Conservation (phyloP, 768 basidiomycete genomes). For the Gyrodon lividus region DNA sequence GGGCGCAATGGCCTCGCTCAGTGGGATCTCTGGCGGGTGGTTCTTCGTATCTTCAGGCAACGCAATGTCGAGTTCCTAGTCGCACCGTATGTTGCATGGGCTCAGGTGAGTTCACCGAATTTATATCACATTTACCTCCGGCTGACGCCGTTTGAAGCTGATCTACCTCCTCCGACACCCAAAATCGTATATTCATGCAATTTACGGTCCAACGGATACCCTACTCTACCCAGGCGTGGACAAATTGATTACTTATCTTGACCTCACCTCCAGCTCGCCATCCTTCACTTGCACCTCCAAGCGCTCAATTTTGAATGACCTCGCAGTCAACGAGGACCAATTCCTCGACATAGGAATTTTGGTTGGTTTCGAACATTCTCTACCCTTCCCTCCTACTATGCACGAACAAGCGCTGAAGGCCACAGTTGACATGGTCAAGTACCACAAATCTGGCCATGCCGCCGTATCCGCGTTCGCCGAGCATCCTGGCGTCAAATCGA, state of each 20-base stretch:
- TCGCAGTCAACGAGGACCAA: constrained; percentile 78
- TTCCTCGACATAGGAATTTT: constrained; percentile 94
- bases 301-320: constrained; percentile 61
- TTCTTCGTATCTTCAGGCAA: constrained; percentile 90
- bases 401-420: constrained; percentile 82
- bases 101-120: constrained; percentile 67
- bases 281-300: constrained; percentile 88
- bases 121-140: background rate
- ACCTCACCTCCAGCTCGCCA: constrained; percentile 65
- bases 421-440: constrained; percentile 88
- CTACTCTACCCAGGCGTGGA: constrained; percentile 87
- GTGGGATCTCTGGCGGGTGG: constrained; percentile 94
- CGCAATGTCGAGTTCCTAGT: constrained; percentile 94
- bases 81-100: constrained; percentile 93
- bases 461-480: constrained; percentile 76
- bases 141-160: constrained; percentile 51
- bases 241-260: constrained; percentile 85
- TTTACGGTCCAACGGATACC: constrained; percentile 88
- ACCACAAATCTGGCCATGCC: constrained; percentile 86
- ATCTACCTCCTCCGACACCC: constrained; percentile 92
- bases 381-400: constrained; percentile 77
- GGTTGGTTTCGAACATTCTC: constrained; percentile 82
- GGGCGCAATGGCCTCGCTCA: constrained; percentile 67
- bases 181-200: constrained; percentile 92
- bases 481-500: constrained; percentile 77